Conservation (phyloP, 2,329 filamentous ascomycete species). For the Sporothrix curviconia region DNA sequence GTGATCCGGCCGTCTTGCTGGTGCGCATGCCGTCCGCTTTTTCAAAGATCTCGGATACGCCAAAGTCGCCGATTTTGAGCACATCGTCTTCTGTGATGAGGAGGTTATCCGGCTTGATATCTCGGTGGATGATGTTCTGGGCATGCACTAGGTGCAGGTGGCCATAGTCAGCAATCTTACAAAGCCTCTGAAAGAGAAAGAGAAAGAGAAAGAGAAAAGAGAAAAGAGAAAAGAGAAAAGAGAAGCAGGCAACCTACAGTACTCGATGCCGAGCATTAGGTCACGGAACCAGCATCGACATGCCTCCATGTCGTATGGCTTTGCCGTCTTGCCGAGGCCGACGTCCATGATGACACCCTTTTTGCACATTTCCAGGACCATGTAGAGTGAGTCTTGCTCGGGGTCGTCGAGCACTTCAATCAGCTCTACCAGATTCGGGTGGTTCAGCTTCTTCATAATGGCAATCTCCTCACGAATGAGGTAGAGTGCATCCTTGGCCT, state of each 20-base stretch:
- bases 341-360: constrained; percentile 98
- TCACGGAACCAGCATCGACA: constrained; percentile 93
- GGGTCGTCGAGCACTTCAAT: constrained; percentile 95
- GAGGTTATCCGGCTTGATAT: constrained; percentile 97
- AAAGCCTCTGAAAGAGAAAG: no score
- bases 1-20: constrained; percentile 87
- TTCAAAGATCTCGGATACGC: constrained; percentile 98
- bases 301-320: constrained; percentile 73
- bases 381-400: constrained; percentile 91
- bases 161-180: neutral
- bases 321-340: constrained; percentile 72
- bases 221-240: no score
- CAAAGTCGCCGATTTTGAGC: constrained; percentile 97
- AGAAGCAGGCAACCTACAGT: no score
- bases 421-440: constrained; percentile 85
- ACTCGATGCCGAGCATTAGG: constrained; percentile 89
- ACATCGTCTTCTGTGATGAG: constrained; percentile 83
- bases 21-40: constrained; percentile 80
- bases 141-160: constrained; percentile 60
- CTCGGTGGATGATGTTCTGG: constrained; percentile 89
- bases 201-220: no score
- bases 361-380: constrained; percentile 98
- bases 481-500: constrained; percentile 66
- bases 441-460: constrained; percentile 98
- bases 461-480: constrained; percentile 94